phyloP scores from a whole-genome alignment of 139 green algal genomes.

The Coelastrella sp. region DNA sequence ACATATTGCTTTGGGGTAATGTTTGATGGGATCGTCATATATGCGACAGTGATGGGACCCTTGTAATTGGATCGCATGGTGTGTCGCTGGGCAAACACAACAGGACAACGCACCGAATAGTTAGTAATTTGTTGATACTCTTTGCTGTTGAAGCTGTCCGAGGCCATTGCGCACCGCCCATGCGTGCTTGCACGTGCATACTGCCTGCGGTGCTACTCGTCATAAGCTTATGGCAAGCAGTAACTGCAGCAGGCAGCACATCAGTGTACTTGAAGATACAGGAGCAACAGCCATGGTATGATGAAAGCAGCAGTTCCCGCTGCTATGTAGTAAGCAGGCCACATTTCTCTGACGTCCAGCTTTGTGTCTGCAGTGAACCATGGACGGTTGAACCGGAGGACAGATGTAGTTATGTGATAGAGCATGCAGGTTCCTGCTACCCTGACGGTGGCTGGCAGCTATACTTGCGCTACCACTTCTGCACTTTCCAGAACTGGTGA shows the following conservation, averaged over 20 bases:
- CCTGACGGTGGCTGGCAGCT: constrained; percentile 40
- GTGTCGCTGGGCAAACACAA: too few relatives aligned
- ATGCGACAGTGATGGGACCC: too few relatives aligned
- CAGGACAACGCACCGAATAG: too few relatives aligned
- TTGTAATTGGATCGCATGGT: too few relatives aligned
- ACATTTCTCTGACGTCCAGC: not conserved
- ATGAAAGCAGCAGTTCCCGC: not conserved
- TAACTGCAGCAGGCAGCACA: too few relatives aligned
- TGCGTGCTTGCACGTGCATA: not conserved
- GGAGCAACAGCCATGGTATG: not conserved
- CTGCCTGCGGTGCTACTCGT: too few relatives aligned
- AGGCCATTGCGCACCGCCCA: too few relatives aligned
- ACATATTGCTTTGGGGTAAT: too few relatives aligned
- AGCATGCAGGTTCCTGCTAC: constrained; percentile 22
- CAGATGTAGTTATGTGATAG: constrained; percentile 53
- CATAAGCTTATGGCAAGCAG: too few relatives aligned
- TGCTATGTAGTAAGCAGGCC: not conserved
- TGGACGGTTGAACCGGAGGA: constrained; percentile 21
- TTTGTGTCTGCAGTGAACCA: not conserved
- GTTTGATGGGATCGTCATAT: too few relatives aligned
- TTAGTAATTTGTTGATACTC: too few relatives aligned
- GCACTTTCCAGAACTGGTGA: constrained; percentile 46
- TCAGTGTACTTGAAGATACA: constrained; percentile 3
- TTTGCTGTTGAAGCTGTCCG: too few relatives aligned
- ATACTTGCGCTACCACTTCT: constrained; percentile 59